Evolutionary conservation across 768 basidiomycete species (phyloP).

Genomic region (Clathrus columnatus): DNA sequence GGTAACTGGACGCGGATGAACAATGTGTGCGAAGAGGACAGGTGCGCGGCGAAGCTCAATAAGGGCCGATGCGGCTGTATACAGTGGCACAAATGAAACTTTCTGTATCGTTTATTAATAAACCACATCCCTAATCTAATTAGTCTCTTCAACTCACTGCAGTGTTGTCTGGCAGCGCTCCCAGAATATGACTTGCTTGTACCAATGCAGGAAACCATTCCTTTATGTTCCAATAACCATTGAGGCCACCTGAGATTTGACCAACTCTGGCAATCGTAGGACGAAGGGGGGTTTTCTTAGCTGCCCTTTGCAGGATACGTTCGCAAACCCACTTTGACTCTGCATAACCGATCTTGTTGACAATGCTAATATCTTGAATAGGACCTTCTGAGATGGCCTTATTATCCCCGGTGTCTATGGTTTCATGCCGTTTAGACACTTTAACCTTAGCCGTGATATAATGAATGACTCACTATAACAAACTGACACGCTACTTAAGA

Average conservation of each 20-base stretch:
- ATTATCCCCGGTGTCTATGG: background rate
- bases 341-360: too few species aligned
- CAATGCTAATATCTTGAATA: too few species aligned
- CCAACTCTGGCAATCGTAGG: slow-evolving; percentile 30
- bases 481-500: slow-evolving; percentile 8
- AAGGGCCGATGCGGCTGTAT: slow-evolving; percentile 18
- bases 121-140: too few species aligned
- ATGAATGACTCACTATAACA: background rate
- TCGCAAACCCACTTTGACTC: too few species aligned
- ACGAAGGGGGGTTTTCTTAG: slow-evolving; percentile 15
- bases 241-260: slow-evolving; percentile 26
- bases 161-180: too few species aligned
- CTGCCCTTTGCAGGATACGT: too few species aligned
- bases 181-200: too few species aligned
- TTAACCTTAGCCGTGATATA: background rate
- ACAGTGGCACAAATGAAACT: slow-evolving; percentile 19
- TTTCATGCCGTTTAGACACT: slow-evolving; percentile 11
- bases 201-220: too few species aligned
- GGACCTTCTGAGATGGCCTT: too few species aligned
- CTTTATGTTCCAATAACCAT: slow-evolving; percentile 30
- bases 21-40: slow-evolving; percentile 16
- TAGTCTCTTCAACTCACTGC: too few species aligned
- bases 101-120: slow-evolving; percentile 10
- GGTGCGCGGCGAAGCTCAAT: slow-evolving; percentile 18
- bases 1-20: slow-evolving; percentile 18